Evolutionary conservation across 768 basidiomycete species (phyloP), one percentile per base, ranked within the genome.

Genomic region (Mrakia gelida): DNA sequence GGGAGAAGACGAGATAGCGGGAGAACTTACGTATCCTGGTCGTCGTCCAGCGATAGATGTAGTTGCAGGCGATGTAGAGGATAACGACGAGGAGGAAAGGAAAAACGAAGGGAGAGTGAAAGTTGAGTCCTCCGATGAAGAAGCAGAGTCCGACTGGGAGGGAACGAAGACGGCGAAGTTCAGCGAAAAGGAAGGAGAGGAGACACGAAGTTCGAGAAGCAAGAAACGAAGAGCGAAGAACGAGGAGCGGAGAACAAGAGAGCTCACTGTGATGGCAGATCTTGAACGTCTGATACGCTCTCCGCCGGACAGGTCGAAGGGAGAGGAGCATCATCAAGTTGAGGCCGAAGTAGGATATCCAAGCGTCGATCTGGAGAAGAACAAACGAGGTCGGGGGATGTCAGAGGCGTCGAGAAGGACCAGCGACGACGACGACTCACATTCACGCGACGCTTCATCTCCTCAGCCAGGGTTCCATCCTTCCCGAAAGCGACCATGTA

Each of bases 101-200:
- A 9, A 54, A 41, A 30, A 73, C 71, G 26, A 73, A 73, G 13
- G 71, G 71, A 23, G 49, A 54, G 71, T 73, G 71, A 28, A 54
- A 73, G 56, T 73, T 73, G 56, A 73, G 71, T 1, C 71, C 71
- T 30, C 71, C 71, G 71, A 73, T 54, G 52, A 73, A 73, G 49
- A 73, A 61, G 56, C 32, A 45, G 49, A 73, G 71, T 43, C 71
- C 71, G 34, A 73, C 45, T 45, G 45, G 5, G 11, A 45, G n/a
- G 45, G 15, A 45, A 3, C 11, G 45, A 45, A 10, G 15, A 45
- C 5, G 15, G 11, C 11, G 7, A 10, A 16, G 45, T 1, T 45
- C 45, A 45, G 45, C 15, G 45, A 45, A 45, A n/a, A n/a, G n/a
- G 45, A 16, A 16, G 15, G 11, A 16, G 45, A 45, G 45, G 1